Evolutionary conservation across 768 basidiomycete genomes (phyloP).

Genomic region (Boletus barrowsii): DNA sequence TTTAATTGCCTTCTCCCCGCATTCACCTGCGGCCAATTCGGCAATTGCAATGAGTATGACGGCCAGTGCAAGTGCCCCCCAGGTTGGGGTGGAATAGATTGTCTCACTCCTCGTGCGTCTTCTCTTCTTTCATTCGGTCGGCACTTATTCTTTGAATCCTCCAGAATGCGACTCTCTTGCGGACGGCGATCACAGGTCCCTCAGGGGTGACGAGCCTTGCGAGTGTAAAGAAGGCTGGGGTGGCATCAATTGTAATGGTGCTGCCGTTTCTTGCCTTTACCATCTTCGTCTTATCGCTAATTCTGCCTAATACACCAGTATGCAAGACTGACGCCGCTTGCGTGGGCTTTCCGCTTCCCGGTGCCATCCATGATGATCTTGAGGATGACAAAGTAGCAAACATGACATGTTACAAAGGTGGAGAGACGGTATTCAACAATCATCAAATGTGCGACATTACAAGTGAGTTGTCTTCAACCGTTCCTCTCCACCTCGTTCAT

Average conservation of each 20-base stretch:
- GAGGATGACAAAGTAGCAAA: constrained; percentile 45
- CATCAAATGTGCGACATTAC: constrained; percentile 99
- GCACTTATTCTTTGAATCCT: background rate
- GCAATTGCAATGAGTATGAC: constrained; percentile 85
- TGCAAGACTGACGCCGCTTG: constrained; percentile 84
- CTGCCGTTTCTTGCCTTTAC: constrained; percentile 16
- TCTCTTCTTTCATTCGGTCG: constrained; percentile 1
- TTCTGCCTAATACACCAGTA: constrained; percentile 45
- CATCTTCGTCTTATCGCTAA: background rate
- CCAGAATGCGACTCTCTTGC: constrained; percentile 92
- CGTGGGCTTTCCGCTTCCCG: constrained; percentile 66
- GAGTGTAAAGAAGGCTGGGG: constrained; percentile 94
- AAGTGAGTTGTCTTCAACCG: constrained; percentile 51
- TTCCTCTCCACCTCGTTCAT: background rate
- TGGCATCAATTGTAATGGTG: constrained; percentile 97
- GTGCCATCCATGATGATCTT: constrained; percentile 37
- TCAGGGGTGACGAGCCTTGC: constrained; percentile 75
- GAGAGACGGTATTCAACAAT: constrained; percentile 90
- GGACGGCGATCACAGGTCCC: constrained; percentile 81
- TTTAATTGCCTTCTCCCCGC: constrained; percentile 95
- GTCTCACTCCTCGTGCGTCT: constrained; percentile 81
- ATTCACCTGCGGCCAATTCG: constrained; percentile 91
- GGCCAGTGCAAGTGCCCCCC: constrained; percentile 96
- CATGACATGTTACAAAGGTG: constrained; percentile 94
- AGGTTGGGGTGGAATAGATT: constrained; percentile 98